Base-by-base conservation (phyloP, 2,329 filamentous ascomycete species). In the Waltergamsia citrina region DNA sequence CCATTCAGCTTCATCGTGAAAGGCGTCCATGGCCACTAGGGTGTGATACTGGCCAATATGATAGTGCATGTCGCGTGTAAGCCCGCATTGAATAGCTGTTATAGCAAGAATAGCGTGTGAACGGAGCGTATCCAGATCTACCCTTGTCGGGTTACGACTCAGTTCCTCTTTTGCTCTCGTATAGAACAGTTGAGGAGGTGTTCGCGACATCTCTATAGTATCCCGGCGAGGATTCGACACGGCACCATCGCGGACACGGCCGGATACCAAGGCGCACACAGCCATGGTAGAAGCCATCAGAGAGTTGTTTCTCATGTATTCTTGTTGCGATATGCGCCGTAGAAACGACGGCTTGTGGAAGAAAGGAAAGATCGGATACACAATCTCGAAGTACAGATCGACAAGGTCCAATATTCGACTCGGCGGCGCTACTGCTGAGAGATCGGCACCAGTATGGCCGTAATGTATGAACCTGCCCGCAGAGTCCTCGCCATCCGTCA, bases 1-100 rank as follows among this genome's bases (percentile, higher is more conserved):
- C 71, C 71, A 75, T 10, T 63, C 56, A 5, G 55, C 50, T 43
- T 75, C 71, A 42, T 74, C 67, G 41, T 73, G 65, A n/a, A 71
- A 56, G 3, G 56, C 51, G 38, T 69, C 57, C 44, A 71, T 63
- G 6, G 59, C 59, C 6, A 62, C 55, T 9, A 73, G 46, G 9
- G 62, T 67, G 42, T 65, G 60, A 41, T 71, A 74, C 23, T 57
- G 54, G 19, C 69, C 69, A 14, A 70, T 49, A 40, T 67, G 66
- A 36, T 65, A 54, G 22, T 72, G 66, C 59, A 74, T 66, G 4
- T 57, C 54, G 7, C 58, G 49, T 25, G 64, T 60, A 32, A 65
- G 58, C 20, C 69, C 65, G 37, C 67, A 60, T 48, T 74, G 70
- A 17, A 73, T 68, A 32, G 59, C 59, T 7, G 61, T 60, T 33